A percentile compares a stretch with the other conserved stretches of the same genome.
Conservation (phyloP, 495 filamentous ascomycete species). For the Xylaria bambusicola region DNA sequence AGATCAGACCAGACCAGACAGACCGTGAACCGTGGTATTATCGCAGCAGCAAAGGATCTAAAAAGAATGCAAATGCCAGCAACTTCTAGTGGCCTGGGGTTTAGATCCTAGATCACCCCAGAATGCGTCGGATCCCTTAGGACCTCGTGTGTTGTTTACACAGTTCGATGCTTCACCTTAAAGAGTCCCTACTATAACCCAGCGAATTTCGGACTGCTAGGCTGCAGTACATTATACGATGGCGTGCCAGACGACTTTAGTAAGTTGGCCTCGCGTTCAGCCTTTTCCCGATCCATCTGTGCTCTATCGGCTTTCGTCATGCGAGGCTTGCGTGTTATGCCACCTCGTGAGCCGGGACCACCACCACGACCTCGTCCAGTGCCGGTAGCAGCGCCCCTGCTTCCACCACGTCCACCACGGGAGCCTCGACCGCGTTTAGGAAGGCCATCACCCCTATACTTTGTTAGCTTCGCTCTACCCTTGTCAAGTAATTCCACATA, state of each 20-base stretch:
- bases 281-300: constrained; percentile 62
- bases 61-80: constrained; percentile 2
- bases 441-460: constrained; percentile 67
- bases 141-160: constrained; percentile 7
- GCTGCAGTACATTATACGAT: constrained; percentile 35
- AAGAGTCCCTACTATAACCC: constrained; percentile 22
- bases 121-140: too few relatives aligned
- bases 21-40: constrained; percentile 15
- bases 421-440: constrained; percentile 73
- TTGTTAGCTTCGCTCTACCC: constrained; percentile 33
- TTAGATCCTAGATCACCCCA: too few relatives aligned
- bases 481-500: constrained; percentile 45
- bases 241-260: constrained; percentile 20
- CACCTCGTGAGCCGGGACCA: constrained; percentile 76
- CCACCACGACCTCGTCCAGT: constrained; percentile 58
- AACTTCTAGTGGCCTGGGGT: background rate
- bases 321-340: constrained; percentile 75
- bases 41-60: constrained; percentile 4
- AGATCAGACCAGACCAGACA: too few relatives aligned
- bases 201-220: constrained; percentile 33
- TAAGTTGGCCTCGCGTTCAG: constrained; percentile 41
- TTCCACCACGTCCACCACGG: constrained; percentile 55
- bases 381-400: constrained; percentile 55
- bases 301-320: constrained; percentile 81
- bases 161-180: background rate